Percentiles rank a stretch among this genome's conserved stretches.
phyloP scores from a whole-genome alignment of 768 basidiomycete species.

The Chalciporus chontae region DNA sequence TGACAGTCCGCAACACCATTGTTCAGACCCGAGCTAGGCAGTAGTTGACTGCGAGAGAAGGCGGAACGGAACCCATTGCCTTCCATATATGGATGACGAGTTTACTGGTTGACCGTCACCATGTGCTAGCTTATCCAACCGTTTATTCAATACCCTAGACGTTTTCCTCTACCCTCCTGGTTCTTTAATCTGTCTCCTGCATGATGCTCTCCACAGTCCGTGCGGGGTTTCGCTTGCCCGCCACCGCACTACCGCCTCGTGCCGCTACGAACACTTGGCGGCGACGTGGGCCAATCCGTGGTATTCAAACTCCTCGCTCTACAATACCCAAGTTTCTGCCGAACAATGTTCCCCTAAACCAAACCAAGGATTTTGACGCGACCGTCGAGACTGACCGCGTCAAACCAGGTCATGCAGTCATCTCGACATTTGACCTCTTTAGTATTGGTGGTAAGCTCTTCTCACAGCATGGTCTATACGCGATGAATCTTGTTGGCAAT shows the following conservation, averaged over 20 bases:
- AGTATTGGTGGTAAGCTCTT: slow-evolving; percentile 74
- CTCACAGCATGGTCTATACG: not conserved
- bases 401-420: slow-evolving; percentile 79
- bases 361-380: slow-evolving; percentile 1
- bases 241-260: not conserved
- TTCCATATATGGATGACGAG: slow-evolving; percentile 6
- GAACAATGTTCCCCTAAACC: not conserved
- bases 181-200: not conserved
- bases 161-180: not conserved
- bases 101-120: not conserved
- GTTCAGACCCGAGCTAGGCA: too few species aligned
- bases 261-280: not conserved
- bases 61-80: not conserved
- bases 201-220: slow-evolving; percentile 11
- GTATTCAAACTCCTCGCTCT: slow-evolving; percentile 10
- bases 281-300: slow-evolving; percentile 10
- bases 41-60: too few species aligned
- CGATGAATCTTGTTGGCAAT: slow-evolving; percentile 31
- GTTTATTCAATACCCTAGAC: not conserved
- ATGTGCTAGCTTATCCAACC: not conserved
- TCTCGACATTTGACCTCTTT: slow-evolving; percentile 91
- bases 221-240: slow-evolving; percentile 2
- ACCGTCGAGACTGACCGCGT: slow-evolving; percentile 13
- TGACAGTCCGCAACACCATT: too few species aligned
- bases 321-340: slow-evolving; percentile 1